phyloP scores from a whole-genome alignment of 2,329 filamentous ascomycete species.

The Geoglossum cookeanum region DNA sequence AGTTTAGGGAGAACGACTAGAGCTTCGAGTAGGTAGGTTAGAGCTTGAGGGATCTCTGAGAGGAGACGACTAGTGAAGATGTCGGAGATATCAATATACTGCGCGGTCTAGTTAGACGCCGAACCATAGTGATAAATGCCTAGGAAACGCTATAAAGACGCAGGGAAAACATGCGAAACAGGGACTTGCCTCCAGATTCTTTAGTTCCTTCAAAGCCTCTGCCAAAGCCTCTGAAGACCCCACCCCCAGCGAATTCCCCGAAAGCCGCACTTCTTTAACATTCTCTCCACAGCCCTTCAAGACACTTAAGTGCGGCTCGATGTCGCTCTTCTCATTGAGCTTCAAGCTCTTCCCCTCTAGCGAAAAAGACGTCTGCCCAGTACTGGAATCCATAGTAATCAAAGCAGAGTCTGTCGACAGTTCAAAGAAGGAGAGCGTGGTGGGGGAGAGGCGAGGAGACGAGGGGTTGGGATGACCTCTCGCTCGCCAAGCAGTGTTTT shows the following conservation, averaged over 20 bases:
- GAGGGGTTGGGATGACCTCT: too few relatives aligned
- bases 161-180: not conserved
- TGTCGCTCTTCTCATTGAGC: too few relatives aligned
- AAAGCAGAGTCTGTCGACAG: too few relatives aligned
- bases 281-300: too few relatives aligned
- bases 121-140: not conserved
- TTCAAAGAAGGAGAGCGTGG: too few relatives aligned
- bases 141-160: slow-evolving; percentile 2
- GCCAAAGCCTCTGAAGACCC: slow-evolving; percentile 73
- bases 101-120: not conserved
- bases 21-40: slow-evolving; percentile 67
- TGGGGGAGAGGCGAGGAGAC: too few relatives aligned
- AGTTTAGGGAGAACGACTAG: slow-evolving; percentile 73
- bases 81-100: slow-evolving; percentile 38
- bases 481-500: too few relatives aligned
- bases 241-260: slow-evolving; percentile 85
- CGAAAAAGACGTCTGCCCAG: too few relatives aligned
- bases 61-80: slow-evolving; percentile 93
- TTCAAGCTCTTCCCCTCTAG: too few relatives aligned
- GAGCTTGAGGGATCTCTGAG: slow-evolving; percentile 79
- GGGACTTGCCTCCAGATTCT: slow-evolving; percentile 48
- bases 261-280: slow-evolving; percentile 47
- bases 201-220: slow-evolving; percentile 60
- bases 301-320: too few relatives aligned
- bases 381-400: too few relatives aligned